A percentile compares a stretch with the other conserved stretches of the same genome.
Conservation (phyloP, 345 rosid species). For the Dipteronia dyeriana region DNA sequence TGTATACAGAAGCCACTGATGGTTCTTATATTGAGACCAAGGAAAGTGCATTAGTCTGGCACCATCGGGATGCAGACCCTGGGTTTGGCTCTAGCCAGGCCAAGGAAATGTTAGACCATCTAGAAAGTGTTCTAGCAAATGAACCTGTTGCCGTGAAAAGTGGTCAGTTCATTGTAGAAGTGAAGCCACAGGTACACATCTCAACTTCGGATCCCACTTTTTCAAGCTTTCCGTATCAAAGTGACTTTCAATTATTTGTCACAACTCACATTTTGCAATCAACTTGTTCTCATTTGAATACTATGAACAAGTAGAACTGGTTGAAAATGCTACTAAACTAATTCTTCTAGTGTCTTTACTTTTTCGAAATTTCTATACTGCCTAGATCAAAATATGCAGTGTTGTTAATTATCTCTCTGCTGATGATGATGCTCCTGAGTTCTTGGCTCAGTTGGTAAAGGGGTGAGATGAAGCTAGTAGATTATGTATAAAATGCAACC, state of each 20-base stretch:
- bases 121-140: constrained; percentile 74
- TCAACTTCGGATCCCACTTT: background rate
- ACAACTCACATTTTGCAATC: background rate
- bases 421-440: background rate
- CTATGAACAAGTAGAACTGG: background rate
- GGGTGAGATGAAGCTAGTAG: background rate
- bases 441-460: background rate
- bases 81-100: constrained; percentile 81
- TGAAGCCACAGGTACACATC: constrained; percentile 65
- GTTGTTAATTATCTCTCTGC: background rate
- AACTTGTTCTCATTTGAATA: background rate
- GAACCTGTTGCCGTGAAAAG: constrained; percentile 74
- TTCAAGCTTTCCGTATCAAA: background rate
- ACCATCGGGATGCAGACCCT: constrained; percentile 70
- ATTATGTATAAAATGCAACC: background rate
- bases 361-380: background rate
- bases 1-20: constrained; percentile 75
- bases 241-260: background rate
- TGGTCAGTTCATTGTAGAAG: constrained; percentile 76
- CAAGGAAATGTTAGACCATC: constrained; percentile 77
- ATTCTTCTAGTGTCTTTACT: background rate
- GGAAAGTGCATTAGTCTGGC: constrained; percentile 83
- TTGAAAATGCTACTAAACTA: background rate
- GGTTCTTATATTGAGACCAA: constrained; percentile 68
- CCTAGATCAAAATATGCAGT: background rate